These are phyloP conservation scores for Microglena sp. DNA, from an alignment of 139 green algal genomes.

Conservation along the genomic window DNA sequence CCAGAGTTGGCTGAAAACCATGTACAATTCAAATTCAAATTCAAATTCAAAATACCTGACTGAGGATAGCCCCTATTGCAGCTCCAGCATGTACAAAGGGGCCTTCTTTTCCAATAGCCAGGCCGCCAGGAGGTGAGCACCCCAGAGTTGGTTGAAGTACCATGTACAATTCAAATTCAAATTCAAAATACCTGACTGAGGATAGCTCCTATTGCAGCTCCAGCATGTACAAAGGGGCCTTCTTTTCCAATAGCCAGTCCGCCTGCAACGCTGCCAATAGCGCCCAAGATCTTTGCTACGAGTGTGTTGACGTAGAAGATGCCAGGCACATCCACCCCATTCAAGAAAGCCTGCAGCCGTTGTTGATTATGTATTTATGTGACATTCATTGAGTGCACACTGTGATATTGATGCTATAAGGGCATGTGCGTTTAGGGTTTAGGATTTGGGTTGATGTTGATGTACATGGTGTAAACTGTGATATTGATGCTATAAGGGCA, in stretches of 20 bases:
- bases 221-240: constrained; percentile 74
- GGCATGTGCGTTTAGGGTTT: no score
- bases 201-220: constrained; percentile 53
- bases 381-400: no score
- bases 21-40: no score
- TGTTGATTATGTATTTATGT: no score
- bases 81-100: constrained; percentile 67
- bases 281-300: constrained; percentile 26
- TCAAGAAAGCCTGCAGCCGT: constrained; percentile 66
- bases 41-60: constrained; percentile 18
- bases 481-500: no score
- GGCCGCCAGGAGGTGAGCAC: no score
- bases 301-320: constrained; percentile 65
- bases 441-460: no score
- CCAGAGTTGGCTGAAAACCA: no score
- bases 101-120: constrained; percentile 72
- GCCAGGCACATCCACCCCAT: constrained; percentile 66
- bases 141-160: background rate
- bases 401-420: no score
- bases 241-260: constrained; percentile 78
- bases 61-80: constrained; percentile 43
- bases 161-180: background rate
- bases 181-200: constrained; percentile 31
- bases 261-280: constrained; percentile 56
- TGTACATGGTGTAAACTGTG: no score